phyloP scores from a whole-genome alignment of 2,329 filamentous ascomycete genomes.

The Epichloe aotearoae region DNA sequence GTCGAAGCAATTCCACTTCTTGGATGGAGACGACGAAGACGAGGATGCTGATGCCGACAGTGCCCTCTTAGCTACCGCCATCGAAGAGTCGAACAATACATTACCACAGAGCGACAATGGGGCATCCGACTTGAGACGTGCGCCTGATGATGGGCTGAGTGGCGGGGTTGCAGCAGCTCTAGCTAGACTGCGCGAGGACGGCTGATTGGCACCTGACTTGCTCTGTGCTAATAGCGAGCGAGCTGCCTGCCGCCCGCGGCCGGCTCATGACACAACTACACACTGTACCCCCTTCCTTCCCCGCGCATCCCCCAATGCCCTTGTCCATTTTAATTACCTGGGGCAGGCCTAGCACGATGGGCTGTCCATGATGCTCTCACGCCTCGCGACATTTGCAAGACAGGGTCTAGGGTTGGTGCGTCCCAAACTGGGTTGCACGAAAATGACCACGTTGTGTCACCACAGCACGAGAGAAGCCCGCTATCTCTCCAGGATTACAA shows the following conservation, averaged over 20 bases:
- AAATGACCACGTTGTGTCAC: neutral
- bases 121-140: conserved; percentile 6
- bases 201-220: conserved; percentile 6
- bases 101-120: conserved; percentile 15
- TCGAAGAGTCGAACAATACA: conserved; percentile 32
- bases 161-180: conserved; percentile 49
- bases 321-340: no score
- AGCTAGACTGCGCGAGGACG: conserved; percentile 38
- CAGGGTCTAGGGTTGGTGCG: neutral
- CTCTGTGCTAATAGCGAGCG: neutral
- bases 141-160: conserved; percentile 25
- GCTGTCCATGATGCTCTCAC: neutral
- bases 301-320: neutral
- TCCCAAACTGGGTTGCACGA: neutral
- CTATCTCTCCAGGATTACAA: neutral
- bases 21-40: conserved; percentile 30
- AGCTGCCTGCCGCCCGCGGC: no score
- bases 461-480: neutral
- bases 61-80: conserved; percentile 29
- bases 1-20: conserved; percentile 24
- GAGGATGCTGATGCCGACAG: conserved; percentile 33
- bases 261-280: no score
- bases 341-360: neutral
- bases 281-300: no score
- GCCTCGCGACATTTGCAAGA: neutral